Evolutionary conservation across 495 filamentous ascomycete species (phyloP).

Genomic region (Lasiosphaeria ovina): DNA sequence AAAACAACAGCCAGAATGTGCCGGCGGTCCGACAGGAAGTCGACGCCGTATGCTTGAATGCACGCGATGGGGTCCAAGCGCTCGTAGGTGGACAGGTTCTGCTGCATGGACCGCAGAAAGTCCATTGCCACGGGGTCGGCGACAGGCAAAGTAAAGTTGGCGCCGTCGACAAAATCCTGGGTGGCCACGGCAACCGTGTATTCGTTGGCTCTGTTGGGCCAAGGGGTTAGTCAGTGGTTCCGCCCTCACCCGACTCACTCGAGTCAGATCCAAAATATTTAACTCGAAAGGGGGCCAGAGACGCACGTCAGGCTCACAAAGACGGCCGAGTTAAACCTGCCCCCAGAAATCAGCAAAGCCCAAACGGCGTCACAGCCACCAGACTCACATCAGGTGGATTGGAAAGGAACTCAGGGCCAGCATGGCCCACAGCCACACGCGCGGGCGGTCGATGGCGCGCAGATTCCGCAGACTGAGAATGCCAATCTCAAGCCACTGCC

Average conservation of each 20-base stretch:
- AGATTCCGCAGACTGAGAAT: neutral
- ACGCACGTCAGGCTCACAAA: neutral
- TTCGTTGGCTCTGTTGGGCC: neutral
- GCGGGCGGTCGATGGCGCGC: neutral
- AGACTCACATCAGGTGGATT: neutral
- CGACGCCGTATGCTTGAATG: neutral
- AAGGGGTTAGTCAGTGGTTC: neutral
- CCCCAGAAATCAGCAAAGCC: neutral
- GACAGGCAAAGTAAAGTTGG: neutral
- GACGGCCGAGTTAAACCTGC: neutral
- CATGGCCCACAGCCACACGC: neutral
- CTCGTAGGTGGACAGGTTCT: slow-evolving; percentile 1
- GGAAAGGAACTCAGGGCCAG: neutral
- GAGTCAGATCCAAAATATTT: neutral
- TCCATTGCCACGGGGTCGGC: neutral
- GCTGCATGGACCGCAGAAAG: neutral
- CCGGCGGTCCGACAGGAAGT: neutral
- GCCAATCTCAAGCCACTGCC: neutral
- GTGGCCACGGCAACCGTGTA: neutral
- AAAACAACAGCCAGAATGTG: neutral
- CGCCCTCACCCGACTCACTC: neutral
- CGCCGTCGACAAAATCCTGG: neutral
- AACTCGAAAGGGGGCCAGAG: neutral
- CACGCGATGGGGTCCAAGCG: neutral
- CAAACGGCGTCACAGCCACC: neutral